Percentiles rank a stretch among this genome's conserved stretches.
Conservation (phyloP, 2,329 filamentous ascomycete species). For the Calonectria pseudoturangicola region DNA sequence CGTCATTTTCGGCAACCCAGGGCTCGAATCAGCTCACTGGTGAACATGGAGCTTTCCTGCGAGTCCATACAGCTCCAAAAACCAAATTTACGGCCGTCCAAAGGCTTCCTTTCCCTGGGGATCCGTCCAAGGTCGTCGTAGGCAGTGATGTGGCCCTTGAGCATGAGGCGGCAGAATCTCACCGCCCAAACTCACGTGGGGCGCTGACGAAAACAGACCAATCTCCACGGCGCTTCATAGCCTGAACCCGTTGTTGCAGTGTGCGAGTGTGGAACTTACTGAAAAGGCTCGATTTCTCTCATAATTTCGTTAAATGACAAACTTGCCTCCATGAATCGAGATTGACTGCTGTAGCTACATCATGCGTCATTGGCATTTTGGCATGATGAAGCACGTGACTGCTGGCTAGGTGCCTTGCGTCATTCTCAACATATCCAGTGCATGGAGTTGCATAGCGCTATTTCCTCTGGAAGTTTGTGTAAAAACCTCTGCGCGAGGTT, state of each 20-base stretch:
- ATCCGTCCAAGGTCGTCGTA: slow-evolving; percentile 49
- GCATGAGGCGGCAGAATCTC: slow-evolving; percentile 56
- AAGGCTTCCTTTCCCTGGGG: slow-evolving; percentile 49
- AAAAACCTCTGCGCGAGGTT: too few relatives aligned
- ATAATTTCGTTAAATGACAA: not conserved
- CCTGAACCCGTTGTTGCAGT: not conserved
- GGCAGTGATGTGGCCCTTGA: slow-evolving; percentile 56
- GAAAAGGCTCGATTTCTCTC: not conserved
- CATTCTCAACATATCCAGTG: too few relatives aligned
- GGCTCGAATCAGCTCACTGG: slow-evolving; percentile 49
- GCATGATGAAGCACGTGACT: slow-evolving; percentile 1
- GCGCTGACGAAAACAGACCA: slow-evolving; percentile 12
- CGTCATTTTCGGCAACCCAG: slow-evolving; percentile 79
- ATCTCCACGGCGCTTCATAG: not conserved
- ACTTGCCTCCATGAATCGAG: not conserved
- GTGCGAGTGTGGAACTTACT: not conserved
- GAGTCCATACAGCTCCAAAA: slow-evolving; percentile 54
- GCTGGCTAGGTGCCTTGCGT: not conserved
- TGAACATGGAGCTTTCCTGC: slow-evolving; percentile 48
- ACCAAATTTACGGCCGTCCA: slow-evolving; percentile 39
- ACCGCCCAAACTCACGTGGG: slow-evolving; percentile 55
- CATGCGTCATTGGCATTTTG: not conserved
- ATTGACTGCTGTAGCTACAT: too few relatives aligned
- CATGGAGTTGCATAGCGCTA: too few relatives aligned
- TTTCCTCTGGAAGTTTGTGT: too few relatives aligned